phyloP scores from a whole-genome alignment of 1,284 basidiomycete species.

The Sporisorium scitamineum region DNA sequence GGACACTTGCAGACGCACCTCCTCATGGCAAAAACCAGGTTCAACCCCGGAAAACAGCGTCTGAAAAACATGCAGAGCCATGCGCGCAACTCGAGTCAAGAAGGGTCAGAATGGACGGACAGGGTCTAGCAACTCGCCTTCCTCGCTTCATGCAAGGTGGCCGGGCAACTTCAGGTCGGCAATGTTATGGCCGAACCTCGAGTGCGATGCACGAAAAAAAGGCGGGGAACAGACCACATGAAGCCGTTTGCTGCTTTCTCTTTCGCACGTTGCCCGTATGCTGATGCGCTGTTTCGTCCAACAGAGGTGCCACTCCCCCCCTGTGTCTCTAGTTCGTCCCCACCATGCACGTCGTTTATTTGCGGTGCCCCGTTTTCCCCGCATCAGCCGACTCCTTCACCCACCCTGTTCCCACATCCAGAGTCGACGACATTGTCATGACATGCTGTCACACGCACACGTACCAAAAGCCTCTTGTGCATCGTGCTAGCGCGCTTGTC shows the following conservation, averaged over 20 bases:
- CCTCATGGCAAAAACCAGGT: neutral
- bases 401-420: too few species aligned
- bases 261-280: too few species aligned
- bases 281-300: neutral
- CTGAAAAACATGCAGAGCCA: too few species aligned
- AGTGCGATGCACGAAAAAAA: too few species aligned
- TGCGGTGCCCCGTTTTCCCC: conserved; percentile 16
- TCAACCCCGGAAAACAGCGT: neutral
- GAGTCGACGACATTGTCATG: too few species aligned
- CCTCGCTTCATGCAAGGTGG: conserved; percentile 3
- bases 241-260: neutral
- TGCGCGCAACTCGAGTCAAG: too few species aligned
- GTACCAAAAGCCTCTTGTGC: neutral
- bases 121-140: neutral
- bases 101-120: neutral
- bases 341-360: neutral
- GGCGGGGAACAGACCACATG: neutral
- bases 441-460: neutral
- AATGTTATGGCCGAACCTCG: conserved; percentile 8
- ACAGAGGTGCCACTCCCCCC: neutral
- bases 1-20: neutral
- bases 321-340: conserved; percentile 1
- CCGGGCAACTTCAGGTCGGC: conserved; percentile 14
- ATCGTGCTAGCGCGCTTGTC: neutral
- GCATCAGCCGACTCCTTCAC: neutral